Conservation (phyloP, 495 filamentous ascomycete genomes). For the Penicillium antarcticum region DNA sequence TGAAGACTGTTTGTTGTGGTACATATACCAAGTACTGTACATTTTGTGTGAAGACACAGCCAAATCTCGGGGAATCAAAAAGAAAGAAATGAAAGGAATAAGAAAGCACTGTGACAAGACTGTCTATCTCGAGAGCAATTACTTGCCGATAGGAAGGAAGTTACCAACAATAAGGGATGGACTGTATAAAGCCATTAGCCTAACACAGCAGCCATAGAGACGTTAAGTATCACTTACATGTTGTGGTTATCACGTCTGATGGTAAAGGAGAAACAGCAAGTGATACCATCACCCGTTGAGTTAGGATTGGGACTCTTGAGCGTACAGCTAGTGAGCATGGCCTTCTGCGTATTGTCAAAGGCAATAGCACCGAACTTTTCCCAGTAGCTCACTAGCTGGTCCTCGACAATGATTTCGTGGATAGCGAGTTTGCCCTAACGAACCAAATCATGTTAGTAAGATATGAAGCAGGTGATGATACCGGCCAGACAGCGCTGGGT, state of each 20-base stretch:
- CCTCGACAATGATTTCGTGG: constrained; percentile 93
- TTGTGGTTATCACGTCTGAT: constrained; percentile 92
- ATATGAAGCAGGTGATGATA: neutral
- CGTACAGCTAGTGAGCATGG: constrained; percentile 90
- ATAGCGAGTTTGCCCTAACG: constrained; percentile 85
- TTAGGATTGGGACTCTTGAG: constrained; percentile 80
- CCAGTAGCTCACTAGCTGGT: constrained; percentile 95
- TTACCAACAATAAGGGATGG: constrained; percentile 95
- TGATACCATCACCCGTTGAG: constrained; percentile 68
- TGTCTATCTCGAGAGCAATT: neutral
- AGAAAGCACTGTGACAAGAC: neutral
- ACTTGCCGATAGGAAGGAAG: constrained; percentile 66
- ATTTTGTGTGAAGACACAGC: constrained; percentile 3
- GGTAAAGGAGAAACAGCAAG: constrained; percentile 97
- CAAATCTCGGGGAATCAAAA: constrained; percentile 17
- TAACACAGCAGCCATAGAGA: neutral
- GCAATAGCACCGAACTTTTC: constrained; percentile 99
- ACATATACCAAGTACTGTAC: neutral
- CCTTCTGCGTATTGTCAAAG: constrained; percentile 94
- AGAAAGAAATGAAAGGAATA: neutral
- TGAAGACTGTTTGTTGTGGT: constrained; percentile 1
- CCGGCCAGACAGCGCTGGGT: neutral
- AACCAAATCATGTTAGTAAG: neutral
- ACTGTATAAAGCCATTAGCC: constrained; percentile 42
- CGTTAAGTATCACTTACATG: constrained; percentile 64